Percentiles rank a stretch among this genome's conserved stretches.
These are phyloP conservation scores for Apiotrichum sp. DNA, from an alignment of 1,284 basidiomycete species.

Conservation along the genomic window DNA sequence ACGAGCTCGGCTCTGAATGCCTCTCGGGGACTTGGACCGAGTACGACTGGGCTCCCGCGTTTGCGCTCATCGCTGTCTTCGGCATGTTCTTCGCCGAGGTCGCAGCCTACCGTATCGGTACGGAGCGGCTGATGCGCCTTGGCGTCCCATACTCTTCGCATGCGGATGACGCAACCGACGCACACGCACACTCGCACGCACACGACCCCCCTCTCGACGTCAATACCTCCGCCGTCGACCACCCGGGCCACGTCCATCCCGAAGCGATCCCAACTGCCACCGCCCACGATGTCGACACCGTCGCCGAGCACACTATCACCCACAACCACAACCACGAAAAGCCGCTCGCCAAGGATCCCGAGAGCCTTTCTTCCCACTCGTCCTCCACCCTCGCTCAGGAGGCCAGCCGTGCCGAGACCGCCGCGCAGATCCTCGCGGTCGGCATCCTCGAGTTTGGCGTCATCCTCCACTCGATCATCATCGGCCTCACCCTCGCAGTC, in stretches of 20 bases:
- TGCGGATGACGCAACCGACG: constrained; percentile 50
- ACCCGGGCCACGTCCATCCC: constrained; percentile 24
- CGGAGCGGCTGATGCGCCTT: constrained; percentile 38
- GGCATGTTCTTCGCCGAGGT: constrained; percentile 77
- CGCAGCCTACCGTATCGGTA: constrained; percentile 62
- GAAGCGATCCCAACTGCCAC: constrained; percentile 7
- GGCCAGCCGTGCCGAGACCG: constrained; percentile 29
- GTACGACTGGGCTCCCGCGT: constrained; percentile 73
- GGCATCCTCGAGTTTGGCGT: constrained; percentile 68
- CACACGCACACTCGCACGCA: constrained; percentile 62
- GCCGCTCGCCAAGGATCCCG: constrained; percentile 2
- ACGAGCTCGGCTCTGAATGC: constrained; percentile 65
- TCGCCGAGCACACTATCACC: not conserved
- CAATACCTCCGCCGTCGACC: constrained; percentile 24
- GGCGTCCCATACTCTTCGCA: constrained; percentile 49
- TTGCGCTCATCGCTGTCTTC: constrained; percentile 75
- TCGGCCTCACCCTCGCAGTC: constrained; percentile 89
- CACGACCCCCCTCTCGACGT: constrained; percentile 51
- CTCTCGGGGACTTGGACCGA: constrained; percentile 62
- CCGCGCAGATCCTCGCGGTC: constrained; percentile 68
- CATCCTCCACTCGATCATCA: constrained; percentile 75
- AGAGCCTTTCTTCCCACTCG: not conserved
- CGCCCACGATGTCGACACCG: constrained; percentile 2
- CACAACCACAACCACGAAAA: not conserved
- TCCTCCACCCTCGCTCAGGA: constrained; percentile 18